A percentile compares a stretch with the other conserved stretches of the same genome.
These are phyloP conservation scores for Helianthus tuberosus DNA, from an alignment of 129 eudicot genomes.

Conservation along the genomic window DNA sequence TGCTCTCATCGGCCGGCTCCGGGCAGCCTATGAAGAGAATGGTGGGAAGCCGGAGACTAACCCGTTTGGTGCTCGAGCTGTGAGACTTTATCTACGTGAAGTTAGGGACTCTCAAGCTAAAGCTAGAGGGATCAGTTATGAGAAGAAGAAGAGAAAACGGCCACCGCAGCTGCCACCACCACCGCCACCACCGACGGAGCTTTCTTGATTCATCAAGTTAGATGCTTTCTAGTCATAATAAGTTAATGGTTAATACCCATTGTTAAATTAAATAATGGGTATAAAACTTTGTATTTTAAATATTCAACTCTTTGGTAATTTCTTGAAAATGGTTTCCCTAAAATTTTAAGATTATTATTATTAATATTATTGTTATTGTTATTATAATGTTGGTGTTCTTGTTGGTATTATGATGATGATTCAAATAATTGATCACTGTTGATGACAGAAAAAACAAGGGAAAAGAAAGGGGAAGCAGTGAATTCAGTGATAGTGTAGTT, in stretches of 20 bases:
- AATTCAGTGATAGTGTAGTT: slow-evolving; percentile 28
- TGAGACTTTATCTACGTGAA: slow-evolving; percentile 76
- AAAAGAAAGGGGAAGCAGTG: slow-evolving; percentile 28
- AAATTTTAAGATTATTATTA: neutral
- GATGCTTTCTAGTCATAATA: slow-evolving; percentile 16
- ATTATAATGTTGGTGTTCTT: neutral
- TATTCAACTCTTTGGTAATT: neutral
- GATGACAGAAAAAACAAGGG: slow-evolving; percentile 25
- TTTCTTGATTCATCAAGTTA: slow-evolving; percentile 41
- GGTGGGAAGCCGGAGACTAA: slow-evolving; percentile 76
- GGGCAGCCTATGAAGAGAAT: slow-evolving; percentile 85
- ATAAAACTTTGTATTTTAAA: neutral
- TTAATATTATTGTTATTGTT: neutral
- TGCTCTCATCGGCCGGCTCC: slow-evolving; percentile 81
- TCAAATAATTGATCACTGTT: slow-evolving; percentile 27
- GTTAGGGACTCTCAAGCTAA: slow-evolving; percentile 84
- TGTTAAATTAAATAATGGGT: slow-evolving; percentile 16
- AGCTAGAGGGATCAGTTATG: slow-evolving; percentile 81
- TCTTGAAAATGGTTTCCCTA: slow-evolving; percentile 15
- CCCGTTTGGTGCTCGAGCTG: slow-evolving; percentile 92
- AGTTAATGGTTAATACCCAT: slow-evolving; percentile 15
- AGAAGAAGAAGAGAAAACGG: slow-evolving; percentile 82
- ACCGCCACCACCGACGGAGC: slow-evolving; percentile 33
- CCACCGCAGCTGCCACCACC: slow-evolving; percentile 44
- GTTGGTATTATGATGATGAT: slow-evolving; percentile 20